Base-by-base conservation (phyloP, 106 monocot species). In the Apostasia shenzhenica region DNA sequence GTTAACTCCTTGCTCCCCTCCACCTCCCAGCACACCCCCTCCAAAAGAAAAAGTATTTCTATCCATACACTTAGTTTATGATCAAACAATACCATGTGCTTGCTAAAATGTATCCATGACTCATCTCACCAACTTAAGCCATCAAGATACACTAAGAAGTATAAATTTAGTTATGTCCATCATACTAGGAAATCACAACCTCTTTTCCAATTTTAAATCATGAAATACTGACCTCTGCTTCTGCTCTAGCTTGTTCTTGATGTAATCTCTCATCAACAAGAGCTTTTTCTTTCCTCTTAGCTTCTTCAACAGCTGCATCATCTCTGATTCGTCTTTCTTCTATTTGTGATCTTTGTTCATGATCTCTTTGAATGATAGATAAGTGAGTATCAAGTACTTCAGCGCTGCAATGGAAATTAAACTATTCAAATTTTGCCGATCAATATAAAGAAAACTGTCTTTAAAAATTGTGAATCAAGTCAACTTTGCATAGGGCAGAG, bases 221-320 rank as follows among this genome's bases (percentile, higher is more conserved):
- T 41, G 12, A 80, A 74, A 77, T 47, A 14, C 80, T 67, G 73
- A 87, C 91, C 88, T 94, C 83, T 68, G 78, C 81, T 80, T 94
- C 94, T 62, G 71, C 76, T 69, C 80, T 81, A 55, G 79, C 83
- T 77, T 82, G 89, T 79, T 88, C 91, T 80, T 79, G 81, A 42
- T 61, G 71, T 58, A 82, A 2, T 69, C 80, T 84, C 76, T 91
- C 95, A 40, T 95, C 95, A 53, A 74, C 68, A 38, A 86, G 48
- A 41, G 89, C 84, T 68, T 77, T 88, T 67, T 91, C 86, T 72
- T 73, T 91, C 45, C 75, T 85, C 81, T 77, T 86, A 9, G 84
- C 84, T 74, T 88, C 95, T 78, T 91, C 88, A 80, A 88, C 53
- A 59, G 87, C 85, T 53, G 91, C 95, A 77, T 88, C 95, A 73